Evolutionary conservation across 148 eudicot genomes (phyloP).

Genomic region (Heliosperma pusillum): DNA sequence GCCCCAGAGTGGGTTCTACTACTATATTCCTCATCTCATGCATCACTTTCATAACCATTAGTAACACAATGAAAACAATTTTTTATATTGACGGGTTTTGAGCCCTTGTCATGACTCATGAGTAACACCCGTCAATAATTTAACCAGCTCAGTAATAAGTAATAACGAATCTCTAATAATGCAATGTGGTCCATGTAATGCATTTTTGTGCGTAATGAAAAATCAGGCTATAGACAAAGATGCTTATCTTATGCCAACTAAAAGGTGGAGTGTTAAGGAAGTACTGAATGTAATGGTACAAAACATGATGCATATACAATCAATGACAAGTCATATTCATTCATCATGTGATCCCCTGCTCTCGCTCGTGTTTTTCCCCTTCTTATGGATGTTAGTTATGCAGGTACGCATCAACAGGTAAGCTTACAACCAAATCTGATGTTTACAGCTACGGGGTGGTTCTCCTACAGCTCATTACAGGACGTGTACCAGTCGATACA

Average conservation of each 20-base stretch:
- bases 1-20: slow-evolving; percentile 86
- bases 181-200: slow-evolving; percentile 32
- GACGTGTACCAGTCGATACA: slow-evolving; percentile 77
- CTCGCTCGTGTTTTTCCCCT: background rate
- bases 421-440: slow-evolving; percentile 94
- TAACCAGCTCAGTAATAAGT: background rate
- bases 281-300: slow-evolving; percentile 16
- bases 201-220: slow-evolving; percentile 10
- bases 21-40: slow-evolving; percentile 14
- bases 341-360: slow-evolving; percentile 21
- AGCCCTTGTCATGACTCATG: background rate
- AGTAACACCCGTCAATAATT: background rate
- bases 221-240: slow-evolving; percentile 19
- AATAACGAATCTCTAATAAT: slow-evolving; percentile 23
- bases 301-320: background rate
- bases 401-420: slow-evolving; percentile 91
- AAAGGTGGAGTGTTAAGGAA: slow-evolving; percentile 2
- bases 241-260: background rate
- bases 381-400: slow-evolving; percentile 23
- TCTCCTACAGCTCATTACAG: slow-evolving; percentile 86
- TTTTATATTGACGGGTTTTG: background rate
- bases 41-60: slow-evolving; percentile 28
- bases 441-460: slow-evolving; percentile 93
- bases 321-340: slow-evolving; percentile 6
- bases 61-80: slow-evolving; percentile 26